phyloP scores from a whole-genome alignment of 306 rosid genomes.

The Biancaea sappan region DNA sequence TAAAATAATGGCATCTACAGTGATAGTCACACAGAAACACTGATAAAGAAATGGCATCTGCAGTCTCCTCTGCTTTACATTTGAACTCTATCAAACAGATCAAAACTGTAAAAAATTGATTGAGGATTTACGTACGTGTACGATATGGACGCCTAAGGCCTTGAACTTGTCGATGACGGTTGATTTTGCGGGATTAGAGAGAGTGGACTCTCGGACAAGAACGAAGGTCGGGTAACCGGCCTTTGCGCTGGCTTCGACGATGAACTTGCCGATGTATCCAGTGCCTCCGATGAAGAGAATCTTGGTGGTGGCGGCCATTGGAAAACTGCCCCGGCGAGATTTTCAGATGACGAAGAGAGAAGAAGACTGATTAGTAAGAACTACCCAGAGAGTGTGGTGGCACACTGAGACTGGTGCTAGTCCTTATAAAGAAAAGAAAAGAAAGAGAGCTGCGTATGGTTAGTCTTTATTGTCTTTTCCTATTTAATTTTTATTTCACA shows the following conservation, averaged over 20 bases:
- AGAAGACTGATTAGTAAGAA: neutral
- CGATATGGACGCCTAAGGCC: constrained; percentile 47
- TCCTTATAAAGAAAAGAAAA: too few relatives aligned
- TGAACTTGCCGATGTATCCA: constrained; percentile 68
- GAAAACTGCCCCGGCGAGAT: neutral
- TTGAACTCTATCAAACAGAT: neutral
- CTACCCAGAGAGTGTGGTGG: too few relatives aligned
- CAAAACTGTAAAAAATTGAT: neutral
- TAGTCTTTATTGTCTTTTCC: too few relatives aligned
- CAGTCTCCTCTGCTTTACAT: neutral
- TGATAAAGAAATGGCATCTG: too few relatives aligned
- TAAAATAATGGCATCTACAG: neutral
- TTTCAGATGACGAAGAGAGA: neutral
- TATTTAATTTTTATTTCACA: too few relatives aligned
- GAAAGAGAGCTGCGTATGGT: too few relatives aligned
- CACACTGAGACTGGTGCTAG: too few relatives aligned
- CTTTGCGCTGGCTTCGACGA: constrained; percentile 67
- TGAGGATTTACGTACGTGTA: constrained; percentile 34
- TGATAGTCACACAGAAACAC: neutral
- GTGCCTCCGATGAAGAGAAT: constrained; percentile 76
- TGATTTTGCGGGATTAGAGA: constrained; percentile 54
- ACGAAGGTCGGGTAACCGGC: constrained; percentile 64
- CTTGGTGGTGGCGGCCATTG: constrained; percentile 20
- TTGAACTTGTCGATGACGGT: constrained; percentile 54
- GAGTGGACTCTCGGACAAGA: constrained; percentile 54